These are phyloP conservation scores for Pseudonitzschia multistriata DNA, from an alignment of 108 stramenopile genomes.

Conservation along the genomic window DNA sequence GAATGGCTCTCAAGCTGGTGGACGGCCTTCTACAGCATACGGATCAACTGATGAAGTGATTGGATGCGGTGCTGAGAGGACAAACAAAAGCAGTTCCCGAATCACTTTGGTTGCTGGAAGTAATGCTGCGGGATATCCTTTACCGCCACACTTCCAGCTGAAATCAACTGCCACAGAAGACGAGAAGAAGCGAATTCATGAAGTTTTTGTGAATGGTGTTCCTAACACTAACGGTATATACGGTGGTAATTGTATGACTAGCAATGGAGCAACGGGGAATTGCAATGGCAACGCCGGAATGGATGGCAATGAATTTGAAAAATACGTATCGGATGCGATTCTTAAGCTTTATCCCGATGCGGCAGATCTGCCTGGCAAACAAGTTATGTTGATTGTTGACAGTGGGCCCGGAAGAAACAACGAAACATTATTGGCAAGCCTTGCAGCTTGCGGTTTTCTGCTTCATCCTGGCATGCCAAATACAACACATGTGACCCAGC, in stretches of 20 bases:
- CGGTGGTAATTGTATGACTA: background rate
- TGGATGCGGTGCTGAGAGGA: background rate
- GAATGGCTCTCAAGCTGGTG: background rate
- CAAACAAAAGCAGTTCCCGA: constrained; percentile 1
- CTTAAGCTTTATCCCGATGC: constrained; percentile 15
- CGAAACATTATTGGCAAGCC: constrained; percentile 1
- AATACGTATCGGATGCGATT: background rate
- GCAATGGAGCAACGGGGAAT: background rate
- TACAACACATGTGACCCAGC: constrained; percentile 14
- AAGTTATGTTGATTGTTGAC: constrained; percentile 10
- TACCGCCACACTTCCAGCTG: constrained; percentile 22
- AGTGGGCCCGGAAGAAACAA: constrained; percentile 16
- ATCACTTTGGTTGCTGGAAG: constrained; percentile 10
- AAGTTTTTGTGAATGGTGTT: background rate
- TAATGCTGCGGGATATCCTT: constrained; percentile 12
- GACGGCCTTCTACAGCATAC: background rate
- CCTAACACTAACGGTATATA: background rate
- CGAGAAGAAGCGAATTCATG: background rate
- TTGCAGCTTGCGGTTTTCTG: constrained; percentile 7
- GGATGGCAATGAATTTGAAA: background rate
- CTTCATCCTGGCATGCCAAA: background rate
- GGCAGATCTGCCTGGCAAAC: constrained; percentile 8
- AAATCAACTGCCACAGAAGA: background rate
- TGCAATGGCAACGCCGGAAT: constrained; percentile 3
- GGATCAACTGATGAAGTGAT: background rate